Evolutionary conservation across 2,329 filamentous ascomycete genomes (phyloP).

Genomic region (Bisporella sp.): DNA sequence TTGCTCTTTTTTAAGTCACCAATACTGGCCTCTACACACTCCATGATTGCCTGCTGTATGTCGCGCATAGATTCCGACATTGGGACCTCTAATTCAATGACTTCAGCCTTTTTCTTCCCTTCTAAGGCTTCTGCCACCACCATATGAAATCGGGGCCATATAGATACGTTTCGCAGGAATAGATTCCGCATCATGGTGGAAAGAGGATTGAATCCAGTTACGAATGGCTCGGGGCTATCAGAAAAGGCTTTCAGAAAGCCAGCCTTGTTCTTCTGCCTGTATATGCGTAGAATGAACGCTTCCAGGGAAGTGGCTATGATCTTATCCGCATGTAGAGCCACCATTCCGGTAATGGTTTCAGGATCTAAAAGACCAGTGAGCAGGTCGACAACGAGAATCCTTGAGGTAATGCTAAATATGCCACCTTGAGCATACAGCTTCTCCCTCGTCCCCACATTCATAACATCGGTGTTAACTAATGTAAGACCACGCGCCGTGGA

Average conservation of each 20-base stretch:
- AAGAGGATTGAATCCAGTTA: conserved; percentile 79
- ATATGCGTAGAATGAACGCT: conserved; percentile 91
- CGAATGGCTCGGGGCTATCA: conserved; percentile 86
- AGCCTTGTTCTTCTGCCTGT: conserved; percentile 85
- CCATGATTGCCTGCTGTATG: conserved; percentile 90
- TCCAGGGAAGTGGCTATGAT: conserved; percentile 82
- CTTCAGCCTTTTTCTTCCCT: conserved; percentile 86
- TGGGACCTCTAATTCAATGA: conserved; percentile 91
- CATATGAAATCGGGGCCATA: conserved; percentile 93
- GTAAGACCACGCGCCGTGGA: conserved; percentile 78
- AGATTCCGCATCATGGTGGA: conserved; percentile 88
- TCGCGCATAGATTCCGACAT: conserved; percentile 93
- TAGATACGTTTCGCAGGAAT: conserved; percentile 78
- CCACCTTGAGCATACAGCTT: conserved; percentile 88
- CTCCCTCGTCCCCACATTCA: conserved; percentile 78
- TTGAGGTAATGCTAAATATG: conserved; percentile 91
- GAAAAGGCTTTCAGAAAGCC: conserved; percentile 97
- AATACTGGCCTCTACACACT: conserved; percentile 93
- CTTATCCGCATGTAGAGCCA: conserved; percentile 84
- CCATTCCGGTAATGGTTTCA: conserved; percentile 76
- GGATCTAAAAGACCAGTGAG: conserved; percentile 77
- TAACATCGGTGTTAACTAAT: conserved; percentile 90
- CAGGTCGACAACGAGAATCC: conserved; percentile 90
- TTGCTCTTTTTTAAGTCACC: conserved; percentile 90
- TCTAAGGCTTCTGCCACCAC: conserved; percentile 85